Conservation (phyloP, 225 moss, liverwort and hornwort genomes). For the Bryum argenteum region DNA sequence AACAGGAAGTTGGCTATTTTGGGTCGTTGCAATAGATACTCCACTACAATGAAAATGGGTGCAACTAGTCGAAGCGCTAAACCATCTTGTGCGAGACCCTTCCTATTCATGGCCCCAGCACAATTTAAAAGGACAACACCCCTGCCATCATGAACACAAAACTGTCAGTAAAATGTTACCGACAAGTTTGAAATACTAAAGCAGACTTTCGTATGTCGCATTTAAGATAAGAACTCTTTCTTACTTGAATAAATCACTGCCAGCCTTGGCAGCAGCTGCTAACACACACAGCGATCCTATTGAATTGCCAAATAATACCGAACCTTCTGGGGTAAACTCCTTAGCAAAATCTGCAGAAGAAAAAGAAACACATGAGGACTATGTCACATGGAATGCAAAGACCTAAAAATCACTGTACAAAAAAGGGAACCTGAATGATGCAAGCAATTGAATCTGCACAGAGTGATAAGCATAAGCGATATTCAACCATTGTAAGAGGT, state of each 20-base stretch:
- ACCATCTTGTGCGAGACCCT: constrained; percentile 93
- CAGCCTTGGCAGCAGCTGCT: constrained; percentile 75
- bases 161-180: neutral
- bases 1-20: constrained; percentile 82
- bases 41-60: constrained; percentile 86
- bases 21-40: constrained; percentile 80
- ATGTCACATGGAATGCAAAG: neutral
- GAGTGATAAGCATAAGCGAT: too few species aligned
- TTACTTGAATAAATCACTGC: constrained; percentile 76
- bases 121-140: constrained; percentile 93
- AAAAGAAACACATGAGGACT: neutral
- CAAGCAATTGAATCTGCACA: neutral
- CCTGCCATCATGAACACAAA: constrained; percentile 51
- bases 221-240: neutral
- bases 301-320: constrained; percentile 90
- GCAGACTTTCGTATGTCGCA: neutral
- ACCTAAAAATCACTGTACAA: neutral
- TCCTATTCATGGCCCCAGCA: constrained; percentile 99
- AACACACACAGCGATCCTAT: constrained; percentile 94
- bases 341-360: constrained; percentile 67
- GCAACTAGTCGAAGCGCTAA: constrained; percentile 78
- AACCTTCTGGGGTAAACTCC: constrained; percentile 76
- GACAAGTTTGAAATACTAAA: constrained; percentile 3
- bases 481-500: neutral
- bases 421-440: neutral